Conservation (phyloP, 2,329 filamentous ascomycete genomes). For the Penicillium sp. region DNA sequence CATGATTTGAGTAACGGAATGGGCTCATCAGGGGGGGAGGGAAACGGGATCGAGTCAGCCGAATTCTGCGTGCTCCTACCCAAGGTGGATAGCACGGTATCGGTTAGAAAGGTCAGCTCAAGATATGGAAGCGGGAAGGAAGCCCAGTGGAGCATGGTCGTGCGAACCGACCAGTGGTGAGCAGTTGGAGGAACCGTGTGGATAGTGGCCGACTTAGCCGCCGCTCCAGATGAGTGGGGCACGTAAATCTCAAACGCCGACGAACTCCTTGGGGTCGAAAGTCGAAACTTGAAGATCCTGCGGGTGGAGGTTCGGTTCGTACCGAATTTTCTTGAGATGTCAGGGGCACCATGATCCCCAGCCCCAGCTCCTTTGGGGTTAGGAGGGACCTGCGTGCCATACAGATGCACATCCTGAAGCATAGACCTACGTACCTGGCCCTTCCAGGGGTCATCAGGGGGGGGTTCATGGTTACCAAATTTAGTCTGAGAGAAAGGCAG, state of each 20-base stretch:
- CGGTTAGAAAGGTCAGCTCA: background rate
- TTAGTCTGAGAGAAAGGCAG: background rate
- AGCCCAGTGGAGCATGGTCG: background rate
- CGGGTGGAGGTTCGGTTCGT: background rate
- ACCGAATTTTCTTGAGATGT: background rate
- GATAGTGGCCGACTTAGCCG: slow-evolving; percentile 25
- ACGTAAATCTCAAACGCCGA: slow-evolving; percentile 34
- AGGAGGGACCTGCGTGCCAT: background rate
- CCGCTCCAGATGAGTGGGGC: slow-evolving; percentile 26
- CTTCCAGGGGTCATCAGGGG: background rate
- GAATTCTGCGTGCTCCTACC: background rate
- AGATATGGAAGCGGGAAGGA: background rate
- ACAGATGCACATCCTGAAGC: background rate
- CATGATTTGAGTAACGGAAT: background rate
- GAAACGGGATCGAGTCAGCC: background rate
- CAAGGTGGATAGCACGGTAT: background rate
- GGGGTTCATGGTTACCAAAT: background rate
- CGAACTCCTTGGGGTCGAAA: slow-evolving; percentile 18
- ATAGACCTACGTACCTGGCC: background rate
- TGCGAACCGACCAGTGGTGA: background rate
- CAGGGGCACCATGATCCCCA: background rate
- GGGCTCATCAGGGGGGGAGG: background rate
- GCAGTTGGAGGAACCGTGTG: background rate
- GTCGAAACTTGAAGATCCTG: slow-evolving; percentile 4
- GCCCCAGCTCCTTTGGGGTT: background rate